Conservation (phyloP, 1,284 basidiomycete genomes). For the Pterulicium gracile region DNA sequence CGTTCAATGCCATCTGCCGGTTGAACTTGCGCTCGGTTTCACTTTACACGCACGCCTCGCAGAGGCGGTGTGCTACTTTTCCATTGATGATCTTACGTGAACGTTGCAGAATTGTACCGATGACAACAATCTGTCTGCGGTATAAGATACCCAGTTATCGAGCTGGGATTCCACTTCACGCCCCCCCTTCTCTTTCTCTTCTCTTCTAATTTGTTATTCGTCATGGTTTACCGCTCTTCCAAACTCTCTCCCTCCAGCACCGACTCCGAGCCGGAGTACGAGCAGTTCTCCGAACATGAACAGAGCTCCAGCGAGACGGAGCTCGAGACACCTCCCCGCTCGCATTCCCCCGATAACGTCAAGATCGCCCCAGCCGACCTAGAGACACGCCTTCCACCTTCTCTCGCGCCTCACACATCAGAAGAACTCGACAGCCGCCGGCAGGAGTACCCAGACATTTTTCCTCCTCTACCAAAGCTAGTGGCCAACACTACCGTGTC, state of each 20-base stretch:
- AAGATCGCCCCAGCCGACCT: background rate
- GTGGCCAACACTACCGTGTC: background rate
- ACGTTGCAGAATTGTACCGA: no score
- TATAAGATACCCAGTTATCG: background rate
- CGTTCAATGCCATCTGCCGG: no score
- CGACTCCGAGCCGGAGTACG: conserved; percentile 11
- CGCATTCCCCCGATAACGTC: background rate
- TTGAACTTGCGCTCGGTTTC: no score
- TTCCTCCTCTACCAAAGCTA: background rate
- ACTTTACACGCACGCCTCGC: no score
- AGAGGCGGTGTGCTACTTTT: no score
- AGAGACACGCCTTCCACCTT: background rate
- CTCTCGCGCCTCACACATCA: background rate
- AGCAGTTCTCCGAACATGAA: background rate
- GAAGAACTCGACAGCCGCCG: background rate
- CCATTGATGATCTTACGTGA: no score
- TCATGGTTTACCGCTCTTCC: background rate
- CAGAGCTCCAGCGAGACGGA: conserved; percentile 10
- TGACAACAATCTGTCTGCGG: no score
- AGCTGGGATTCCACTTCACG: background rate
- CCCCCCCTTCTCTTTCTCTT: background rate
- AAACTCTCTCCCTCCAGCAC: background rate
- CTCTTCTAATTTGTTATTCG: background rate
- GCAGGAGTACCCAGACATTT: background rate
- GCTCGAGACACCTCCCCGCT: background rate